Conservation (phyloP, 2,329 filamentous ascomycete species). For the Talaromyces piceae region DNA sequence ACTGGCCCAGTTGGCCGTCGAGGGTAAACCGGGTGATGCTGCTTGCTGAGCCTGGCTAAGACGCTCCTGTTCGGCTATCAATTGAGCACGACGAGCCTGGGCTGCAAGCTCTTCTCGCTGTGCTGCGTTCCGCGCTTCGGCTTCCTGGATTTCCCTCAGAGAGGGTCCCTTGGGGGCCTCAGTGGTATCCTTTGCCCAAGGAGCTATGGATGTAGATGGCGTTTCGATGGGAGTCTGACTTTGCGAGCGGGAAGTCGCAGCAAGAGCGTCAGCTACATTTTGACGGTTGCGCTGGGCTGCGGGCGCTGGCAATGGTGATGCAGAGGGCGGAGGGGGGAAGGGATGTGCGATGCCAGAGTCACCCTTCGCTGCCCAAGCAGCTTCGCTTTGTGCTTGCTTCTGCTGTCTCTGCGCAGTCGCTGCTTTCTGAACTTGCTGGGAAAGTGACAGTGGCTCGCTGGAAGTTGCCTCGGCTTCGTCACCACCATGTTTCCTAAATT, state of each 20-base stretch:
- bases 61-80: slow-evolving; percentile 70
- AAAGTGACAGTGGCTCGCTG: slow-evolving; percentile 57
- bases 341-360: slow-evolving; percentile 59
- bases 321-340: slow-evolving; percentile 65
- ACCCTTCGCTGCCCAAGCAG: slow-evolving; percentile 52
- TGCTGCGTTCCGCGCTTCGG: slow-evolving; percentile 86
- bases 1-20: slow-evolving; percentile 82
- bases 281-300: slow-evolving; percentile 78
- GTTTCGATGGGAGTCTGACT: slow-evolving; percentile 67
- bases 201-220: slow-evolving; percentile 69
- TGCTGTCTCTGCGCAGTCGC: slow-evolving; percentile 34
- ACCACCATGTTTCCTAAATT: slow-evolving; percentile 23
- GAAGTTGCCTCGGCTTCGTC: slow-evolving; percentile 15
- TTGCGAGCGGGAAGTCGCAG: slow-evolving; percentile 60
- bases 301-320: slow-evolving; percentile 78
- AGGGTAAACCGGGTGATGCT: slow-evolving; percentile 65
- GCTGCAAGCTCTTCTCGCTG: slow-evolving; percentile 76
- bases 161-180: slow-evolving; percentile 77
- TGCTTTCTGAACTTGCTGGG: slow-evolving; percentile 77
- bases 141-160: slow-evolving; percentile 92
- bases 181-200: slow-evolving; percentile 81
- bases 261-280: slow-evolving; percentile 69
- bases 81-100: slow-evolving; percentile 61
- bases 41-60: slow-evolving; percentile 56
- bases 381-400: slow-evolving; percentile 37